Evolutionary conservation across 805 yeast species (phyloP), one percentile per base, ranked within the genome.

Genomic region (Lachancea meyersii): DNA sequence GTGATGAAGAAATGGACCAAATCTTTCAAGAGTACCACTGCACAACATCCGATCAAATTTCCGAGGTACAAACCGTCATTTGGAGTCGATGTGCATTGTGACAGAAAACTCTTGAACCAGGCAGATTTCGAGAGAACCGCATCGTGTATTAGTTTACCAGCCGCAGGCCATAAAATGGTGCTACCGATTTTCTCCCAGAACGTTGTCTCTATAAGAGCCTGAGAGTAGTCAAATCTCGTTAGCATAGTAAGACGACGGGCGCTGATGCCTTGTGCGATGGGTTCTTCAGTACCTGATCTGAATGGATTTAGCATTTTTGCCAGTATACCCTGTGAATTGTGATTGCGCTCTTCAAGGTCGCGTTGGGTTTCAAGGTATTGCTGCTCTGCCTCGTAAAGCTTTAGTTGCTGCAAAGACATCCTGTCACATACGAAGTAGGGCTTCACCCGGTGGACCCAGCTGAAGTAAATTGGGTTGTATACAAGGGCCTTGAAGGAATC

Each of bases 11-110:
- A 33, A 21, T 54, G 49, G 7, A 48, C 28, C 3, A 48, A 17
- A 16, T 49, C 51, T 16, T 51, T 48, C 8, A 45, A 43, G 1
- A 57, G 14, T 8, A 55, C 57, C 1, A 49, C 41, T 2, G 48
- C 10, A 8, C 55, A 57, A 35, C 55, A 54, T n/a, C 63, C 60
- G 1, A 51, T 13, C 24, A 61, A 44, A 36, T 50, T 57, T 30
- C 44, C 40, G 10, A 44, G 31, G 22, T 33, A 37, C 2, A 46
- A 5, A n/a, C 48, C 55, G 23, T 48, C 49, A 24, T 49, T 52
- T 14, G 49, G 37, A 6, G 48, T 41, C 4, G 38, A n/a, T n/a
- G 47, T 21, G 8, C 31, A 10, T 11, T 34, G 32, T 9, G 30
- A 35, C 10, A 37, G 2, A 27, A 40, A 26, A 10, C 16, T 8